Conservation (phyloP, 176 grass and related monocot species). For the Echinochloa phyllopogon region DNA sequence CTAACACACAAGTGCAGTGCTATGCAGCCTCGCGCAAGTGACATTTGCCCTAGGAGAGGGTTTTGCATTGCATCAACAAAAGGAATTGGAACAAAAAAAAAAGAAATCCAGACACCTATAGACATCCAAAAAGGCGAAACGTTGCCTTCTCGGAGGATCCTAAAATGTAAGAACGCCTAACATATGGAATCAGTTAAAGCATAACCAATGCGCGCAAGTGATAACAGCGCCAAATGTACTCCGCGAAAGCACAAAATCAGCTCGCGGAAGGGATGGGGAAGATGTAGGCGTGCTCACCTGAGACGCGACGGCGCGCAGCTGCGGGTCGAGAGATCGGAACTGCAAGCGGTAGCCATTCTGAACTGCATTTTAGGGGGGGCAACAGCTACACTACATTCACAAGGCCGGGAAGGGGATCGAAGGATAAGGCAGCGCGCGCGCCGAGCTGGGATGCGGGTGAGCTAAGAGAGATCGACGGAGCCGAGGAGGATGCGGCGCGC, state of each 20-base stretch:
- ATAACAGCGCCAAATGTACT: neutral
- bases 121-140: neutral
- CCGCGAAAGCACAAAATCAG: neutral
- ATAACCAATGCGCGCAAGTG: conserved; percentile 16
- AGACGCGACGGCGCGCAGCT: neutral
- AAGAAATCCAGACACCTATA: neutral
- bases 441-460: neutral
- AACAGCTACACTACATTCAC: neutral
- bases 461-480: neutral
- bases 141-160: neutral
- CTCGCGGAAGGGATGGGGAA: neutral
- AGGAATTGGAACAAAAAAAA: neutral
- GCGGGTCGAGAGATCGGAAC: neutral
- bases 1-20: neutral
- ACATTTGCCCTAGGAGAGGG: conserved; percentile 15
- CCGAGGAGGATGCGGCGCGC: neutral
- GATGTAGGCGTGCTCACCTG: conserved; percentile 26
- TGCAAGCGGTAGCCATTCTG: neutral
- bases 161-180: neutral
- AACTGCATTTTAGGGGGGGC: conserved; percentile 3
- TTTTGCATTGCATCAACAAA: neutral
- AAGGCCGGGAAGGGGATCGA: too few relatives aligned
- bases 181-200: neutral
- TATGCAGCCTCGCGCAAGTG: neutral
- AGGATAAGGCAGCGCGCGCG: too few relatives aligned